Base-by-base conservation (phyloP, 768 basidiomycete species). In the Xanthoconium purpureum region DNA sequence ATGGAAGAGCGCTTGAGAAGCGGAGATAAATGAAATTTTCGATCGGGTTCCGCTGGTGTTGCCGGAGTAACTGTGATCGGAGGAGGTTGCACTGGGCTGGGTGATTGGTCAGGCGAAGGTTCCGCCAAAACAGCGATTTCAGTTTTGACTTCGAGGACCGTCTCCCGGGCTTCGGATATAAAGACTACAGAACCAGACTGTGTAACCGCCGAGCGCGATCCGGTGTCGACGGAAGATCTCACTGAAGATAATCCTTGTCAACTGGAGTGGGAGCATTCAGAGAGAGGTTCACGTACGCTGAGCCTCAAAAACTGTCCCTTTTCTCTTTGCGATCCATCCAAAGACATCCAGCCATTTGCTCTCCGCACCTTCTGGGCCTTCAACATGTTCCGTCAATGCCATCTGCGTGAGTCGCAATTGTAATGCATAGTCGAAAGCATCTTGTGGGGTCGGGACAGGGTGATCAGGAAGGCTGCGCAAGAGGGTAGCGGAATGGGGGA, bases 371-470 rank as follows among this genome's bases (percentile, higher is more conserved):
- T 95, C 92, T 0, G 93, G 80, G 0, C 97, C 96, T 37, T 94
- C 88, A 17, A 89, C 80, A 36, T 87, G 81, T 72, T 98, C 97
- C 17, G 81, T 80, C 47, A 98, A 74, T 7, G 87, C 84, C 47
- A 88, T 84, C 66, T 91, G 87, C 0, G 94, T 90, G 81, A 96
- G 90, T 32, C 94, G 79, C 33, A 98, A 71, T 70, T 97, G 89
- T 44, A 97, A 74, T 18, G 89, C 86, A 51, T 87, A 79, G 65
- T 90, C 90, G 59, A 97, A 89, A 12, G 78, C 64, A 38, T 90
- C 85, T 20, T 78, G 75, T 8, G 77, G 73, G 3, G 83, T 81
- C 0, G 83, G 77, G 5, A 59, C 51, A 3, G 82, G 79, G 50
- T 81, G 75, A 59, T 82, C 84, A 5, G 74, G 76, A 15, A 76